Evolutionary conservation across 2,329 filamentous ascomycete species (phyloP).

Genomic region (Fusarium hostae): DNA sequence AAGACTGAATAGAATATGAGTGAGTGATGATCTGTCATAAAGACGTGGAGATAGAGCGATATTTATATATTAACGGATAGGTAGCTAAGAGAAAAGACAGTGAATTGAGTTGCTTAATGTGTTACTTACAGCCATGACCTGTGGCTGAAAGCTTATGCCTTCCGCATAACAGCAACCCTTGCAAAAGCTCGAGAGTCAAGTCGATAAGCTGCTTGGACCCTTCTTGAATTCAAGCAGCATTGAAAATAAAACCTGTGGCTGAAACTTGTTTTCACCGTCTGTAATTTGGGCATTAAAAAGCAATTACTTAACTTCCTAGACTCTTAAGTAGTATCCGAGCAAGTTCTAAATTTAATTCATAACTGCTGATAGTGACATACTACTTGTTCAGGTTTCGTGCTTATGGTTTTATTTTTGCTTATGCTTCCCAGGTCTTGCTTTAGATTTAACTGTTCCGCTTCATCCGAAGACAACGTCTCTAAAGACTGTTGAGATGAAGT

Average conservation of each 20-base stretch:
- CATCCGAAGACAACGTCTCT: background rate
- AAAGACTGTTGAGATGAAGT: too few relatives aligned
- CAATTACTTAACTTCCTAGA: background rate
- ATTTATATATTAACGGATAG: accelerated
- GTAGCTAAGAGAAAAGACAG: accelerated
- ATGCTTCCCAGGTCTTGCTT: background rate
- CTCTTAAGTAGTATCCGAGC: too few relatives aligned
- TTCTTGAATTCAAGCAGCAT: background rate
- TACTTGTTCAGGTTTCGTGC: background rate
- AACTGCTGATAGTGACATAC: background rate
- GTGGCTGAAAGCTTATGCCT: background rate
- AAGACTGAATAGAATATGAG: background rate
- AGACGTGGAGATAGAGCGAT: accelerated
- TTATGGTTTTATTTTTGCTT: too few relatives aligned
- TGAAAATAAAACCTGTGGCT: background rate
- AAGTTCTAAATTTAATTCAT: background rate
- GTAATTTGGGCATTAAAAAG: background rate
- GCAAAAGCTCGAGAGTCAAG: background rate
- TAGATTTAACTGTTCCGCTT: background rate
- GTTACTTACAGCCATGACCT: background rate
- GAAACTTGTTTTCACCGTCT: background rate
- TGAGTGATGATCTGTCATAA: background rate
- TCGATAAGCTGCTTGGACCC: background rate
- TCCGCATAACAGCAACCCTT: background rate
- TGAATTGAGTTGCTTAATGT: background rate